phyloP scores from a whole-genome alignment of 805 yeast genomes.

The Metschnikowia amazonensis region DNA sequence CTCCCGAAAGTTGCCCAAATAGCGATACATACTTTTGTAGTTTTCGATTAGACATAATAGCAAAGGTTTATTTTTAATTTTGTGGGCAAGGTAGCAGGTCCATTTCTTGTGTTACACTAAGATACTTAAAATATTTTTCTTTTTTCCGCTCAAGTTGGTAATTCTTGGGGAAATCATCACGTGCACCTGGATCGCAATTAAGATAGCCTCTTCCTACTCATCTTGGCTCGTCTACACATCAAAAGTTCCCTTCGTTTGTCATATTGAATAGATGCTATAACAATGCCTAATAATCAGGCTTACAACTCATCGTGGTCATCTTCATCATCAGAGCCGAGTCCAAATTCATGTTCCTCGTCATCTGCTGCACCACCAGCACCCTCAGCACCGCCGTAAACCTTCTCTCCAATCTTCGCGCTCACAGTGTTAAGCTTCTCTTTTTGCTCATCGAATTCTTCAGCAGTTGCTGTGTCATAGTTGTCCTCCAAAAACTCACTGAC shows the following conservation, averaged over 20 bases:
- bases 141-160: slow-evolving; percentile 11
- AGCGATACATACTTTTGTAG: slow-evolving; percentile 21
- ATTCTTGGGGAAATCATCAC: slow-evolving; percentile 3
- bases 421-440: slow-evolving; percentile 73
- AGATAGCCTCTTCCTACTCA: background rate
- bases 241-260: background rate
- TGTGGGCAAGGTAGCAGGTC: slow-evolving; percentile 16
- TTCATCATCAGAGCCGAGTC: slow-evolving; percentile 37
- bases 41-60: slow-evolving; percentile 20
- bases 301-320: slow-evolving; percentile 45
- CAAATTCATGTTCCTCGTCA: slow-evolving; percentile 32
- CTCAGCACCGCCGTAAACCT: slow-evolving; percentile 52
- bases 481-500: slow-evolving; percentile 77
- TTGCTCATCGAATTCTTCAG: slow-evolving; percentile 92
- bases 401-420: slow-evolving; percentile 90
- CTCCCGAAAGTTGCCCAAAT: background rate
- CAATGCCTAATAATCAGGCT: background rate
- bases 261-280: background rate
- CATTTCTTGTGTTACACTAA: slow-evolving; percentile 12
- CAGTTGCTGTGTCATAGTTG: slow-evolving; percentile 76
- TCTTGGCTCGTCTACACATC: background rate
- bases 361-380: slow-evolving; percentile 46
- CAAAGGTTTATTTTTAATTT: slow-evolving; percentile 3
- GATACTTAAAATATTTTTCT: slow-evolving; percentile 6
- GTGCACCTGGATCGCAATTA: background rate